Percentiles rank a stretch among this genome's conserved stretches.
Conservation (phyloP, 352 stramenopile species). For the Blastocystis sp. region DNA sequence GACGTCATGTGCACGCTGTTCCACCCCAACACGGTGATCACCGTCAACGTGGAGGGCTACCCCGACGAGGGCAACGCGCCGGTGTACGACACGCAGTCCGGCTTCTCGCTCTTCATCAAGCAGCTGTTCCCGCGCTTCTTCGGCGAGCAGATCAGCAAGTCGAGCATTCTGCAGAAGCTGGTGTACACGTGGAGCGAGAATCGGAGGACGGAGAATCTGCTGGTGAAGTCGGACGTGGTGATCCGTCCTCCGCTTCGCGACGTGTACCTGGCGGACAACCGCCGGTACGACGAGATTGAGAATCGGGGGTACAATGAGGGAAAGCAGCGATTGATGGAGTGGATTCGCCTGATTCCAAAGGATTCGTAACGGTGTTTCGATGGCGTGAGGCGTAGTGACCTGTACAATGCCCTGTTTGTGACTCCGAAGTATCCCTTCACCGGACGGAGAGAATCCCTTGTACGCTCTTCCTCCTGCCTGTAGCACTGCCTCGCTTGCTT, state of each 20-base stretch:
- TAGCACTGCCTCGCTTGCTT: neutral
- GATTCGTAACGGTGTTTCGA: neutral
- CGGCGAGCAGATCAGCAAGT: constrained; percentile 46
- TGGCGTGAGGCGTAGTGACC: neutral
- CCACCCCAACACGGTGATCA: constrained; percentile 51
- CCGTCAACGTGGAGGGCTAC: constrained; percentile 67
- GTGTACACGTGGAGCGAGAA: constrained; percentile 71
- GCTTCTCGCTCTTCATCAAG: constrained; percentile 48
- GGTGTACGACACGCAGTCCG: constrained; percentile 58
- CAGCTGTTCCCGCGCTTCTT: constrained; percentile 39
- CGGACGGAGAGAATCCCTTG: neutral
- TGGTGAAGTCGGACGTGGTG: constrained; percentile 63
- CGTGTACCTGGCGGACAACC: constrained; percentile 54
- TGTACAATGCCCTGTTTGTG: constrained; percentile 64
- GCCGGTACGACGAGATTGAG: constrained; percentile 63
- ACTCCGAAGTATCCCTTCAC: constrained; percentile 63
- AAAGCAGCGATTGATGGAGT: constrained; percentile 56
- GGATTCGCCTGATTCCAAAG: constrained; percentile 44
- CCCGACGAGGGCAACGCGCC: constrained; percentile 1
- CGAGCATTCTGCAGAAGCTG: constrained; percentile 58
- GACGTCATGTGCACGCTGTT: constrained; percentile 77
- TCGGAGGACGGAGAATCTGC: constrained; percentile 30
- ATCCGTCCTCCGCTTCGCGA: constrained; percentile 50
- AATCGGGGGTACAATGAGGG: constrained; percentile 45
- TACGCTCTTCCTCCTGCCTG: constrained; percentile 5